phyloP scores from a whole-genome alignment of 1,139 yeast genomes.

The Spathaspora sp. region DNA sequence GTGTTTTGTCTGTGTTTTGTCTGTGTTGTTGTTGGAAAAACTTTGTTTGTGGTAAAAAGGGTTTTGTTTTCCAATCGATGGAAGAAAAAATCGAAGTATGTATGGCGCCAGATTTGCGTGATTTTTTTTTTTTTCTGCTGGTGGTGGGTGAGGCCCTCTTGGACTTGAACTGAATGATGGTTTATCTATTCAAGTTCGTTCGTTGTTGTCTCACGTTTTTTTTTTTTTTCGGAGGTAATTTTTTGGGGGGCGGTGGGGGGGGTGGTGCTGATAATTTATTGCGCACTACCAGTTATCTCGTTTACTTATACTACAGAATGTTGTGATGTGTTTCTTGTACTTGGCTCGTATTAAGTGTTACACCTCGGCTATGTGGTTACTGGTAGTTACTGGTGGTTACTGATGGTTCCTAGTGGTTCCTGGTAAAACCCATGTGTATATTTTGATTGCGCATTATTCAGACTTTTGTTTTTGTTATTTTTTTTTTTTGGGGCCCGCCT shows the following conservation, averaged over 20 bases:
- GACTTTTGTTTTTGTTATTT: not conserved
- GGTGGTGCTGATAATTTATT: too few species aligned
- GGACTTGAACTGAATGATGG: too few species aligned
- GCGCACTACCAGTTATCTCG: too few species aligned
- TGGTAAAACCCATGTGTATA: too few species aligned
- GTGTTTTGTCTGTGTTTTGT: not conserved
- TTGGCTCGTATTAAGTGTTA: too few species aligned
- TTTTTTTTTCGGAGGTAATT: not conserved
- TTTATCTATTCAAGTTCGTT: not conserved
- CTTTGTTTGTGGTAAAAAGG: not conserved
- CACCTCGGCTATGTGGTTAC: too few species aligned
- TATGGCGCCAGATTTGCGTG: slow-evolving; percentile 2
- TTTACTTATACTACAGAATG: too few species aligned
- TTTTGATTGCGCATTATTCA: not conserved
- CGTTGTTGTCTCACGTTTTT: not conserved
- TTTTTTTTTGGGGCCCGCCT: not conserved
- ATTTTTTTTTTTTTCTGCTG: not conserved
- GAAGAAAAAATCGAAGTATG: not conserved
- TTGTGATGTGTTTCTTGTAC: too few species aligned
- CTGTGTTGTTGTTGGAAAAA: not conserved
- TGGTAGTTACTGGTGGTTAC: too few species aligned
- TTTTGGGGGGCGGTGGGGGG: not conserved
- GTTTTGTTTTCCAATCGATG: not conserved
- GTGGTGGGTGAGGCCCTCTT: too few species aligned
- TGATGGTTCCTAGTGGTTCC: too few species aligned